Percentiles rank a stretch among this genome's conserved stretches.
phyloP scores from a whole-genome alignment of 2,329 filamentous ascomycete genomes.

The Microsporum audouinii region DNA sequence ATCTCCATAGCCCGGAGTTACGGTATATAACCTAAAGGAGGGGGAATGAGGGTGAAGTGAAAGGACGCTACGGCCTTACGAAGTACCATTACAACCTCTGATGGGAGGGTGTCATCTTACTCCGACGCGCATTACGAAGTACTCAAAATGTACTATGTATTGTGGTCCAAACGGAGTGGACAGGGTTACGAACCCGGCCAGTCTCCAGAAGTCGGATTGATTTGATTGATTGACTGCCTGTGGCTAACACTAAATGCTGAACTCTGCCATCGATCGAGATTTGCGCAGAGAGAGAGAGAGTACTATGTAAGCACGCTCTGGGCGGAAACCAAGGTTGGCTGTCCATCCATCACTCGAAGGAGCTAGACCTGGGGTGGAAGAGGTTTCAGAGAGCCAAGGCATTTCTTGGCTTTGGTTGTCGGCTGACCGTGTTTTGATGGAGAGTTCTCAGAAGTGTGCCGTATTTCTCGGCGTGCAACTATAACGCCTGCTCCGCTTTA shows the following conservation, averaged over 20 bases:
- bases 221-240: neutral
- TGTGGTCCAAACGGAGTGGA: neutral
- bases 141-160: neutral
- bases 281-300: neutral
- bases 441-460: neutral
- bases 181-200: neutral
- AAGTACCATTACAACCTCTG: neutral
- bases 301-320: neutral
- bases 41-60: neutral
- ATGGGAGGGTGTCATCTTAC: neutral
- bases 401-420: conserved; percentile 5
- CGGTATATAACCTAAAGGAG: conserved; percentile 1
- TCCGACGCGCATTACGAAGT: neutral
- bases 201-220: neutral
- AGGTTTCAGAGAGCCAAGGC: conserved; percentile 3
- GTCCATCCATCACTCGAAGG: neutral
- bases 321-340: neutral
- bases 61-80: neutral
- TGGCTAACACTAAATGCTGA: neutral
- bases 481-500: conserved; percentile 24
- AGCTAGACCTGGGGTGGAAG: conserved; percentile 2
- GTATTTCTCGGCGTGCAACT: conserved; percentile 20
- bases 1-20: neutral
- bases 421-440: conserved; percentile 6
- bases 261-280: neutral